Evolutionary conservation across 208 protist species (phyloP).

Genomic region (Trypanosoma brucei): DNA sequence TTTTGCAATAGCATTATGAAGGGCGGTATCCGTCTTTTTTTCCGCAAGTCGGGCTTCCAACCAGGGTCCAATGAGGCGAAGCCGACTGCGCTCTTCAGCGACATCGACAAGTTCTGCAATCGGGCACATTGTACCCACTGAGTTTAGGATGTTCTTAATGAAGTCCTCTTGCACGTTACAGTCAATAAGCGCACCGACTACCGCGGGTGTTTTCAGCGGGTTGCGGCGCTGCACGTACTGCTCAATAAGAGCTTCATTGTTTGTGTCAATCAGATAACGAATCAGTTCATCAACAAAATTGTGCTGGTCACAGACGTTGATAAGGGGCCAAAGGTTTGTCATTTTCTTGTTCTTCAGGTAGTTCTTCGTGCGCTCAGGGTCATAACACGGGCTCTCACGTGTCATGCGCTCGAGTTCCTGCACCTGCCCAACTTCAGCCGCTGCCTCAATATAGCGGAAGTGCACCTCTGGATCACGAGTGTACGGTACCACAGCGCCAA

Average conservation of each 20-base stretch:
- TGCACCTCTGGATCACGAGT: constrained; percentile 97
- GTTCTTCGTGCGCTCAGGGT: constrained; percentile 97
- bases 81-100: constrained; percentile 83
- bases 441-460: constrained; percentile 99
- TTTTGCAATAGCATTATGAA: constrained; percentile 99
- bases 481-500: constrained; percentile 96
- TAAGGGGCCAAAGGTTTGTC: constrained; percentile 98
- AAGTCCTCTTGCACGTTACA: constrained; percentile 96
- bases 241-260: constrained; percentile 97
- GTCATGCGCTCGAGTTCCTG: constrained; percentile 99
- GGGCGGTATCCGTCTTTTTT: constrained; percentile 92
- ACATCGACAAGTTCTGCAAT: constrained; percentile 82
- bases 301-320: constrained; percentile 99
- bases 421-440: constrained; percentile 95
- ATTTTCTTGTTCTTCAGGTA: constrained; percentile 99
- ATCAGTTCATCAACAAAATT: constrained; percentile 98
- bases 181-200: constrained; percentile 98
- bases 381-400: constrained; percentile 96
- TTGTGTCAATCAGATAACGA: constrained; percentile 95
- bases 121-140: constrained; percentile 95
- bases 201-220: constrained; percentile 95
- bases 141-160: constrained; percentile 93
- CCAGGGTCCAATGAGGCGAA: constrained; percentile 98
- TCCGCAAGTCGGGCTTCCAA: constrained; percentile 95
- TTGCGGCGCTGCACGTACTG: constrained; percentile 95